phyloP scores from a whole-genome alignment of 1,284 basidiomycete genomes.

The Xerocomus nothofagi region DNA sequence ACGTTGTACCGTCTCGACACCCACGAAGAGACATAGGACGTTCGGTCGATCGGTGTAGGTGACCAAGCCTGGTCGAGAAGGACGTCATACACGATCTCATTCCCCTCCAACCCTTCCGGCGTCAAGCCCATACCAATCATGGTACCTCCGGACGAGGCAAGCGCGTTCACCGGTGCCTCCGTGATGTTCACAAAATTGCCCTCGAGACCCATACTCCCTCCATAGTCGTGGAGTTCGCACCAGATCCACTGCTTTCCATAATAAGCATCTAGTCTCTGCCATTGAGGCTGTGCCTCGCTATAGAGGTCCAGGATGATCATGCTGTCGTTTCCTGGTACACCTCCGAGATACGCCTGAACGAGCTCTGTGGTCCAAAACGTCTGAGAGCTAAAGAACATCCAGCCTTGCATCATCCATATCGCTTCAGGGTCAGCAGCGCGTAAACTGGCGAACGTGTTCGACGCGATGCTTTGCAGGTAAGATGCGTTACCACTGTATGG shows the following conservation, averaged over 20 bases:
- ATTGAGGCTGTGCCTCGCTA: slow-evolving; percentile 42
- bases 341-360: slow-evolving; percentile 42
- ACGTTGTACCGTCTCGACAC: slow-evolving; percentile 39
- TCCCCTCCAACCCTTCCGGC: slow-evolving; percentile 45
- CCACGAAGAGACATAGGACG: slow-evolving; percentile 37
- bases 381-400: slow-evolving; percentile 41
- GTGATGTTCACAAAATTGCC: slow-evolving; percentile 41
- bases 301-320: slow-evolving; percentile 48
- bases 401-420: slow-evolving; percentile 48
- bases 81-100: slow-evolving; percentile 46
- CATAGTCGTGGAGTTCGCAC: slow-evolving; percentile 46
- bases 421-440: slow-evolving; percentile 42
- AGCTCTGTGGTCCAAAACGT: slow-evolving; percentile 43
- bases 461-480: slow-evolving; percentile 39
- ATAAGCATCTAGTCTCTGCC: slow-evolving; percentile 42
- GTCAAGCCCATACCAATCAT: slow-evolving; percentile 45
- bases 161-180: slow-evolving; percentile 35
- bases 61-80: slow-evolving; percentile 46
- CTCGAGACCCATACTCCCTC: slow-evolving; percentile 45
- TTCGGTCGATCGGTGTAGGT: slow-evolving; percentile 33
- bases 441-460: slow-evolving; percentile 39
- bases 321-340: slow-evolving; percentile 37
- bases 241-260: slow-evolving; percentile 47
- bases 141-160: slow-evolving; percentile 31
- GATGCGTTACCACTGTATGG: slow-evolving; percentile 38